Evolutionary conservation across 495 filamentous ascomycete species (phyloP), one percentile per base, ranked within the genome.

Genomic region (Lophiostoma macrostomum): DNA sequence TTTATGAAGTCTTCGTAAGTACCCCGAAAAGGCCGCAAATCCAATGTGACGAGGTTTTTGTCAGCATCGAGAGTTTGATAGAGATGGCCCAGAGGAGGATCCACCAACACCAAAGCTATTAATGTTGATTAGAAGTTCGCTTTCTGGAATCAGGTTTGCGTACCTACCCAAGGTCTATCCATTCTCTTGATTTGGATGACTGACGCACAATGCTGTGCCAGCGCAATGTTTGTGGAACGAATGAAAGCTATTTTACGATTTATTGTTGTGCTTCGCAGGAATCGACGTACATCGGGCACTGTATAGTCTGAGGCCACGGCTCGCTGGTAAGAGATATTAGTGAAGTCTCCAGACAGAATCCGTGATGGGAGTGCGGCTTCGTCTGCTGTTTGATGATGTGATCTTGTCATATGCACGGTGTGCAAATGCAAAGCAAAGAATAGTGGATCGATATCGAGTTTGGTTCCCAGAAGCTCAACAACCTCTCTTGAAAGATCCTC

Each of bases 381-480:
- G 18, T 58, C 54, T 4, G 54, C 37, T 1, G 46, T 32, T 34
- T 58, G 54, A 1, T 37, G 8, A 14, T 36, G 36, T 12, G 24
- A n/a, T 4, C 28, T 27, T 13, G 11, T 45, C 46, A 45, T 42
- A 10, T 22, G 29, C 5, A 23, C 31, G 2, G 51, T 30, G 22
- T 59, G 40, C 6, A 59, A 6, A 22, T 59, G 55, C 14, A 32
- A 24, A 24, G 55, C 48, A 35, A 62, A 57, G 48, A 62, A 62
- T 6, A 58, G 13, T 10, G 59, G 59, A 31, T 62, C 47, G 1
- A 58, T 46, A 2, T 53, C 23, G 10, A 58, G 16, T 0, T 3
- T 14, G 6, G 40, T 49, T 12, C 53, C 59, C 2, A 57, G 20
- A 16, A 46, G 12, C 16, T 57, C 59, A 23, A 62, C 39, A 2